Percentiles rank a stretch among this genome's conserved stretches.
phyloP scores from a whole-genome alignment of 2,329 filamentous ascomycete genomes.

The Aspergillus sp. region DNA sequence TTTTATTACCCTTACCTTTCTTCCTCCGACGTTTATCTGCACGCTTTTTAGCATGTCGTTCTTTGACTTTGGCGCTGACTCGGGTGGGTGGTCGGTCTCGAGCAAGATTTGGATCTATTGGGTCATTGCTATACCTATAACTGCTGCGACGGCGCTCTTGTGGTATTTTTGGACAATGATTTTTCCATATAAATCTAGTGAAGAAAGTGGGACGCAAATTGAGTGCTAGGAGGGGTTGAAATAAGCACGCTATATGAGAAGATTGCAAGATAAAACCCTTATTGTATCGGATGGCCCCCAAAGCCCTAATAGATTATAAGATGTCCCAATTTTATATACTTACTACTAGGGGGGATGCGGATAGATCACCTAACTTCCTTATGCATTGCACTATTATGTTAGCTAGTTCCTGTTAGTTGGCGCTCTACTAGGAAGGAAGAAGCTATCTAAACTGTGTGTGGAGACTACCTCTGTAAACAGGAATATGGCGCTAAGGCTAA shows the following conservation, averaged over 20 bases:
- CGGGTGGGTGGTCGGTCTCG: slow-evolving; percentile 12
- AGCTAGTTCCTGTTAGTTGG: no score
- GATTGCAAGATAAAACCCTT: slow-evolving; percentile 16
- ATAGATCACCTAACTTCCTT: no score
- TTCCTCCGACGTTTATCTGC: slow-evolving; percentile 44
- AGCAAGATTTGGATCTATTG: slow-evolving; percentile 23
- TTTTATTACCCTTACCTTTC: slow-evolving; percentile 40
- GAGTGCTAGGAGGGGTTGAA: background rate
- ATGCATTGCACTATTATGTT: no score
- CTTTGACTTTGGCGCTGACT: slow-evolving; percentile 16
- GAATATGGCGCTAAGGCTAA: no score
- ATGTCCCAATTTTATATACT: no score
- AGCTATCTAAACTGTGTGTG: no score
- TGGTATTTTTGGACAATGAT: slow-evolving; percentile 11
- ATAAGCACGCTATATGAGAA: background rate
- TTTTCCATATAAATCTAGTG: background rate
- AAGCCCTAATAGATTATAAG: no score
- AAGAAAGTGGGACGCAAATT: background rate
- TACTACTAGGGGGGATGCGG: no score
- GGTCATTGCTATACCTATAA: slow-evolving; percentile 18
- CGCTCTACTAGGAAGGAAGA: no score
- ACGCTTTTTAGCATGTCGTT: slow-evolving; percentile 27
- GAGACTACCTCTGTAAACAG: no score
- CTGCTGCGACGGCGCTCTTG: slow-evolving; percentile 8
- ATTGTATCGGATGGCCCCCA: no score